These are phyloP conservation scores for Arthrobotrys musiformis DNA, from an alignment of 2,329 filamentous ascomycete genomes.

Conservation along the genomic window DNA sequence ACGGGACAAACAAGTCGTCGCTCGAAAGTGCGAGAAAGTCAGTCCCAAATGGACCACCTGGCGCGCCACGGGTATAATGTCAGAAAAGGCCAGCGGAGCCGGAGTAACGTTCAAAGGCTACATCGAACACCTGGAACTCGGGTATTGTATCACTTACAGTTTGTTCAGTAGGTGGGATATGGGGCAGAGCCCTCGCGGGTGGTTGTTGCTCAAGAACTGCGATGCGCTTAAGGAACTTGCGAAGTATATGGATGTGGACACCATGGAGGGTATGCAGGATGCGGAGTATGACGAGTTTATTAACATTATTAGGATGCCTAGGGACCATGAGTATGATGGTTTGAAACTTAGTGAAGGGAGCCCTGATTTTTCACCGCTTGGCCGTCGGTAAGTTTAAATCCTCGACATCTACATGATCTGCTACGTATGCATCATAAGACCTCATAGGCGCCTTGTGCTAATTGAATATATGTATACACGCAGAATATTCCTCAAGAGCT, in stretches of 20 bases:
- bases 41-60: not conserved
- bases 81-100: not conserved
- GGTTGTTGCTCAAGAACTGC: conserved; percentile 6
- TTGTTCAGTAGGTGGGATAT: not conserved
- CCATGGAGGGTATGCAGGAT: not conserved
- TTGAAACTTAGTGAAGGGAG: not conserved
- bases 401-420: too few species aligned
- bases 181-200: not conserved
- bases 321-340: not conserved
- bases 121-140: not conserved
- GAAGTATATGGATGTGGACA: not conserved
- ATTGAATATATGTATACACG: too few species aligned
- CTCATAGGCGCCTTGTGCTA: too few species aligned
- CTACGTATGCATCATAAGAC: too few species aligned
- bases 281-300: not conserved
- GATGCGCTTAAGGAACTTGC: not conserved
- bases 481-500: not conserved
- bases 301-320: not conserved
- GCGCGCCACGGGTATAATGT: not conserved
- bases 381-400: not conserved
- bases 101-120: not conserved
- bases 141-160: conserved; percentile 3
- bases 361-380: not conserved
- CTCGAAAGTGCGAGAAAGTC: not conserved
- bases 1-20: not conserved